Evolutionary conservation across 192 early-diverging fungal species (phyloP).

Genomic region (Coemansia sp.): DNA sequence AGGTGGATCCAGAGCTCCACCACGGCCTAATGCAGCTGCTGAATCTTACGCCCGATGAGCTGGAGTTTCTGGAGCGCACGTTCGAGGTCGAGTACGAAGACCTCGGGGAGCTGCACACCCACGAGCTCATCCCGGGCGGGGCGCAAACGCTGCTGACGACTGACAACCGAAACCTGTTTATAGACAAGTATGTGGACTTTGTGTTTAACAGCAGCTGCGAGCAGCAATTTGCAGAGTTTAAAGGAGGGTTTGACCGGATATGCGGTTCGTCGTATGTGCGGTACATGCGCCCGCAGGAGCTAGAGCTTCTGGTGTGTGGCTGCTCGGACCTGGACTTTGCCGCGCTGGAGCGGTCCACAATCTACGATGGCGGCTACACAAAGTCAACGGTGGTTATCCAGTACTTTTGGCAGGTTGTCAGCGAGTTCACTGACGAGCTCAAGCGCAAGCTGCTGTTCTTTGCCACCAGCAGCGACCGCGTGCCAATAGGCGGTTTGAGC

Average conservation of each 20-base stretch:
- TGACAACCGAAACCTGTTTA: constrained; percentile 79
- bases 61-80: constrained; percentile 72
- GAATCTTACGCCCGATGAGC: constrained; percentile 62
- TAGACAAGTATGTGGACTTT: constrained; percentile 78
- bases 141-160: constrained; percentile 62
- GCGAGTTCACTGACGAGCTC: constrained; percentile 76
- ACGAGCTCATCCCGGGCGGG: constrained; percentile 71
- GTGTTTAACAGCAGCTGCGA: constrained; percentile 69
- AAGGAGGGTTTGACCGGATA: constrained; percentile 70
- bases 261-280: constrained; percentile 53
- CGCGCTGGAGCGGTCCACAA: constrained; percentile 71
- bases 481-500: constrained; percentile 83
- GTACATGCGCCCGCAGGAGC: constrained; percentile 83
- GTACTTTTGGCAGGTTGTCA: constrained; percentile 87
- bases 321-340: constrained; percentile 81
- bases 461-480: constrained; percentile 88
- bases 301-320: constrained; percentile 87
- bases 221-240: constrained; percentile 77
- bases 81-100: constrained; percentile 80
- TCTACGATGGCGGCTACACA: constrained; percentile 84
- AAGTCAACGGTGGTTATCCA: constrained; percentile 63
- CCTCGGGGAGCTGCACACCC: constrained; percentile 59
- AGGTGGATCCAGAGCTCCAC: constrained; percentile 74
- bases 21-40: constrained; percentile 76
- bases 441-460: constrained; percentile 88